These are phyloP conservation scores for Leccinum pachyderme DNA, from an alignment of 1,284 basidiomycete species.

Conservation along the genomic window DNA sequence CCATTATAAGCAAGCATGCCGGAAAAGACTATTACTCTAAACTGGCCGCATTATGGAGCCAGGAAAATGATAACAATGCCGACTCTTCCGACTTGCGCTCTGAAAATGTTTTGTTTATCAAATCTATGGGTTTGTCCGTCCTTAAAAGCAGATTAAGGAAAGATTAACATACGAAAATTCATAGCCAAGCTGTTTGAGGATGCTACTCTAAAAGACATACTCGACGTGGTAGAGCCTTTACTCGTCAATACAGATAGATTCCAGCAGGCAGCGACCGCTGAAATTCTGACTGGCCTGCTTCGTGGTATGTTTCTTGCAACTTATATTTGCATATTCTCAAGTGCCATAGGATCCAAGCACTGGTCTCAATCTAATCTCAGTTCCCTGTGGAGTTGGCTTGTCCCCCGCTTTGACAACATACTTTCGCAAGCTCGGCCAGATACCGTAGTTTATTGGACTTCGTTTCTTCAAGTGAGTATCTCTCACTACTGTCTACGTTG, in stretches of 20 bases:
- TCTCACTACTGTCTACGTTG: background rate
- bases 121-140: conserved; percentile 56
- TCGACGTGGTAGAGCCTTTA: conserved; percentile 57
- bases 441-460: conserved; percentile 75
- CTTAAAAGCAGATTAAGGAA: background rate
- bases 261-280: conserved; percentile 89
- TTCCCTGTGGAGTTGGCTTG: conserved; percentile 81
- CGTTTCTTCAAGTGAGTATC: conserved; percentile 51
- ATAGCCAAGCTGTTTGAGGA: conserved; percentile 68
- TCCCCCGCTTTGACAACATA: conserved; percentile 65
- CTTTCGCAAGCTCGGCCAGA: conserved; percentile 83
- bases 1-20: conserved; percentile 53
- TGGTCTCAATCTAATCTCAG: conserved; percentile 70
- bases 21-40: conserved; percentile 61
- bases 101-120: conserved; percentile 68
- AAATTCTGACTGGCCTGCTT: conserved; percentile 77
- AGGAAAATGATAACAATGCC: conserved; percentile 62
- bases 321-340: conserved; percentile 6
- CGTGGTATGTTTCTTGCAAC: conserved; percentile 44
- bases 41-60: conserved; percentile 63
- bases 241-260: conserved; percentile 78
- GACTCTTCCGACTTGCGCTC: conserved; percentile 54
- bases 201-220: conserved; percentile 50
- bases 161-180: conserved; percentile 7
- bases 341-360: conserved; percentile 77